A percentile compares a stretch with the other conserved stretches of the same genome.
phyloP scores from a whole-genome alignment of 768 basidiomycete species.

The Suillus tomentosus region DNA sequence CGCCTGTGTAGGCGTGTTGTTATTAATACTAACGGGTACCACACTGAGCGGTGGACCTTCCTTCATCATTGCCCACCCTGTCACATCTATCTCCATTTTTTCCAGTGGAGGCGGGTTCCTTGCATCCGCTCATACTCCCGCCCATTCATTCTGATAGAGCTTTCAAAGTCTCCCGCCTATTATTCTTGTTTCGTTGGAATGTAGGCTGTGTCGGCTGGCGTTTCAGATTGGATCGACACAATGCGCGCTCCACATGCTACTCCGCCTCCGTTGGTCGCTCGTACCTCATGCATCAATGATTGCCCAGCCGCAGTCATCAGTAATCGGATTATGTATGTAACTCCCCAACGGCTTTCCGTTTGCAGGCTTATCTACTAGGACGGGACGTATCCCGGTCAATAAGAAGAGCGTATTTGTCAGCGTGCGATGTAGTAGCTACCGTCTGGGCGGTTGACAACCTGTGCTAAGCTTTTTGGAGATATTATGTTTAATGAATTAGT shows the following conservation, averaged over 20 bases:
- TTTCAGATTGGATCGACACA: neutral
- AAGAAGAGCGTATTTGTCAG: neutral
- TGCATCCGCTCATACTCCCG: neutral
- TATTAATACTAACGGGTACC: neutral
- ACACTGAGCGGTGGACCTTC: neutral
- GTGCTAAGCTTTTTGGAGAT: conserved; percentile 1
- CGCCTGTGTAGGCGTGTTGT: neutral
- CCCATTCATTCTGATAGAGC: neutral
- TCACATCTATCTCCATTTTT: neutral
- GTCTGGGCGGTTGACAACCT: neutral
- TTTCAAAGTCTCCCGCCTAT: neutral
- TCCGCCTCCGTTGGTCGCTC: neutral
- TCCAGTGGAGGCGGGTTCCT: neutral
- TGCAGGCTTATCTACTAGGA: neutral
- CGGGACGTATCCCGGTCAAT: neutral
- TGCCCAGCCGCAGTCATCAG: neutral
- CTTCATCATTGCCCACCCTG: neutral
- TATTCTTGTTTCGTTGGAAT: neutral
- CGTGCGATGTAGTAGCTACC: neutral
- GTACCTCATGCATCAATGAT: neutral
- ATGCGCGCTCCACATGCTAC: neutral
- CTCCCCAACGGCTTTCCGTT: neutral
- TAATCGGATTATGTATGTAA: neutral
- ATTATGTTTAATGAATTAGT: conserved; percentile 2
- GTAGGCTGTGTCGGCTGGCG: neutral